phyloP scores from a whole-genome alignment of 352 stramenopile genomes.

The Aphanomyces cochlioides region DNA sequence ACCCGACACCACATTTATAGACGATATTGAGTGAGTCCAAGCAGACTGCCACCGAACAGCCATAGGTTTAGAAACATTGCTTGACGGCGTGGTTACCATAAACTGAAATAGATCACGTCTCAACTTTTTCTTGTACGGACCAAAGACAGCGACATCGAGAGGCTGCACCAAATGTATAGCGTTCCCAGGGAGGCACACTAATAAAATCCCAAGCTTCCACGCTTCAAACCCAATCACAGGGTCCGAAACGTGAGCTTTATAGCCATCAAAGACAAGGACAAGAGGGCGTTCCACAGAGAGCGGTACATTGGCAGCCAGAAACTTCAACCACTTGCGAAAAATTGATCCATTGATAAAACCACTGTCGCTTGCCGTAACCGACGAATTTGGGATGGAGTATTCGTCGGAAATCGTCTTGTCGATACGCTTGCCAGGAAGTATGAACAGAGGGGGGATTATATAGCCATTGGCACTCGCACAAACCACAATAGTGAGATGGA shows the following conservation, averaged over 20 bases:
- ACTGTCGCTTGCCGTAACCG: not conserved
- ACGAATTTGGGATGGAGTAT: not conserved
- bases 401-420: not conserved
- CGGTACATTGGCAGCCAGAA: not conserved
- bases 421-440: slow-evolving; percentile 13
- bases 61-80: not conserved
- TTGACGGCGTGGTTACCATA: not conserved
- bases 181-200: slow-evolving; percentile 13
- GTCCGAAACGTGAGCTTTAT: slow-evolving; percentile 3
- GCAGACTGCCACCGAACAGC: not conserved
- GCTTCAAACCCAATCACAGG: not conserved
- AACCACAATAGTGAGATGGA: slow-evolving; percentile 16
- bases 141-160: slow-evolving; percentile 22
- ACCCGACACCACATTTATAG: not conserved
- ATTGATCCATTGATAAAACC: slow-evolving; percentile 19
- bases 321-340: slow-evolving; percentile 11
- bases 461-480: not conserved
- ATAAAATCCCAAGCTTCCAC: not conserved
- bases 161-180: slow-evolving; percentile 16
- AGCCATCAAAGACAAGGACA: slow-evolving; percentile 18
- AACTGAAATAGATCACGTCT: not conserved
- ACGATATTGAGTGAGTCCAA: not conserved
- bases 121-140: slow-evolving; percentile 9
- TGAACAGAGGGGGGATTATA: slow-evolving; percentile 12
- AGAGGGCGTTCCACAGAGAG: not conserved